A percentile compares a stretch with the other conserved stretches of the same genome.
Evolutionary conservation across 108 stramenopile genomes (phyloP).

Genomic region (Aurantiochytrium sp.): DNA sequence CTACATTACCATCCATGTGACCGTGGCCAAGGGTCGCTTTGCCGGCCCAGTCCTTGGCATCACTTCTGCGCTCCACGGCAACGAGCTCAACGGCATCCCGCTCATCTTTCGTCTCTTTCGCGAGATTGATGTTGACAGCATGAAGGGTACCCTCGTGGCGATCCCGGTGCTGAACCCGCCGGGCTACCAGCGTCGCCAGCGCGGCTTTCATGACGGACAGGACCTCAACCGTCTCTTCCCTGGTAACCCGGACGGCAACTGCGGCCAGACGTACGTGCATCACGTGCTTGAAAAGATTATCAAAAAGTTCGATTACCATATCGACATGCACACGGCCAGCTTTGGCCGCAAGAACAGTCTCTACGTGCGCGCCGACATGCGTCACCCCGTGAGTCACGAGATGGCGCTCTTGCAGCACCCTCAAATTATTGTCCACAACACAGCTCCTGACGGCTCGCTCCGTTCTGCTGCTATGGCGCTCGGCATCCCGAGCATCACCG

Average conservation of each 20-base stretch:
- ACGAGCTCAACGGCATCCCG: slow-evolving; percentile 33
- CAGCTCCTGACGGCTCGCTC: slow-evolving; percentile 18
- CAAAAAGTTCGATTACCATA: slow-evolving; percentile 13
- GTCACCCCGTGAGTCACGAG: background rate
- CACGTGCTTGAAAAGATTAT: background rate
- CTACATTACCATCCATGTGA: slow-evolving; percentile 10
- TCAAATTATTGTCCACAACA: slow-evolving; percentile 31
- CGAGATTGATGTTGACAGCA: background rate
- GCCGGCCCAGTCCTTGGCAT: slow-evolving; percentile 20
- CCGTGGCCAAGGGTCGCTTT: background rate
- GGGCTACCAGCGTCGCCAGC: slow-evolving; percentile 23
- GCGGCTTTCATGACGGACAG: slow-evolving; percentile 11
- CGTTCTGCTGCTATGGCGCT: slow-evolving; percentile 20
- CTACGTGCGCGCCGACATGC: slow-evolving; percentile 31
- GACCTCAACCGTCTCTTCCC: slow-evolving; percentile 28
- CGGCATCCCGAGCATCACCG: slow-evolving; percentile 18
- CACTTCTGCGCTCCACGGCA: slow-evolving; percentile 27
- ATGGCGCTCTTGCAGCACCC: slow-evolving; percentile 28
- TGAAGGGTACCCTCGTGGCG: slow-evolving; percentile 25
- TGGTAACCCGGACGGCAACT: slow-evolving; percentile 17
- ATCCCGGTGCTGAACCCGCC: slow-evolving; percentile 23
- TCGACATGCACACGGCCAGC: slow-evolving; percentile 31
- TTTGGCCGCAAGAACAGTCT: slow-evolving; percentile 25
- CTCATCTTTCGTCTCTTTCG: slow-evolving; percentile 24
- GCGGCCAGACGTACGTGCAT: slow-evolving; percentile 17